Evolutionary conservation across 805 yeast species (phyloP).

Genomic region (Kazachstania taianensis): DNA sequence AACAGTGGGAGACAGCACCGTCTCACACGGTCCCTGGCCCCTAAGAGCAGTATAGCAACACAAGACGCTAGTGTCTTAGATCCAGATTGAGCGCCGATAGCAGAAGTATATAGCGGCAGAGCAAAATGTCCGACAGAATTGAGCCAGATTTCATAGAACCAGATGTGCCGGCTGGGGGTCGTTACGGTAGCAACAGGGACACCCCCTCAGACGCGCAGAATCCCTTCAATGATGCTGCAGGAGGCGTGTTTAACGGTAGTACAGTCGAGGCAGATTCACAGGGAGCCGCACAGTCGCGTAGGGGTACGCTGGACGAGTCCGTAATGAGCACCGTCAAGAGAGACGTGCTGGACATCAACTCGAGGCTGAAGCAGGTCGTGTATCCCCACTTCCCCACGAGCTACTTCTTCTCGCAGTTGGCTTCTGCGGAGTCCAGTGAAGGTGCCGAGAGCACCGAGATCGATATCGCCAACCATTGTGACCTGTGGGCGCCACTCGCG

Average conservation of each 20-base stretch:
- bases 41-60: no score
- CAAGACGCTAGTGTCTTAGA: no score
- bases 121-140: no score
- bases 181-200: no score
- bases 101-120: no score
- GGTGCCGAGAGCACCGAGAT: constrained; percentile 2
- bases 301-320: constrained; percentile 30
- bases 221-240: neutral
- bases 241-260: no score
- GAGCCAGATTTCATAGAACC: constrained; percentile 25
- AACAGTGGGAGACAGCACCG: no score
- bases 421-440: constrained; percentile 3
- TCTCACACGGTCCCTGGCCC: no score
- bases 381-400: constrained; percentile 25
- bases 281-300: constrained; percentile 1
- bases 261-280: neutral
- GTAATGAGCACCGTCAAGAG: constrained; percentile 22
- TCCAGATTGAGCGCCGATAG: no score
- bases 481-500: constrained; percentile 30
- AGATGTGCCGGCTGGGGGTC: constrained; percentile 4
- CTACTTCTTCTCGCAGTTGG: constrained; percentile 1
- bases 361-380: constrained; percentile 26
- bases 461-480: constrained; percentile 16
- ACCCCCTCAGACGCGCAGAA: neutral
- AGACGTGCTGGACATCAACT: constrained; percentile 24